Percentiles rank a stretch among this genome's conserved stretches.
These are phyloP conservation scores for Dicorynia guianensis DNA, from an alignment of 306 rosid genomes.

Conservation along the genomic window DNA sequence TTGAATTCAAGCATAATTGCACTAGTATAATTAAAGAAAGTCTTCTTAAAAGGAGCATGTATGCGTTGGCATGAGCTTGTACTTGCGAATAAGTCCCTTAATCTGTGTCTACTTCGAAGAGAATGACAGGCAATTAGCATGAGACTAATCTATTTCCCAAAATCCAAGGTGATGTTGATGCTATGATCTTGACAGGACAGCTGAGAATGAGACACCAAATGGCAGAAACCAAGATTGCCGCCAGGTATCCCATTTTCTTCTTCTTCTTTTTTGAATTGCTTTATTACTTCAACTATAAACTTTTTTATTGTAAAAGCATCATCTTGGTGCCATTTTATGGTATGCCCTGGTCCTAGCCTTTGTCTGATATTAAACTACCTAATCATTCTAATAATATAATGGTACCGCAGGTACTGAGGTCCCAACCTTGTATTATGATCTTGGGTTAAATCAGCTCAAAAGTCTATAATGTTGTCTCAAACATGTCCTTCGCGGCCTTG, in stretches of 20 bases:
- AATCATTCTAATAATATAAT: background rate
- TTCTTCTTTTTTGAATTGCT: conserved; percentile 4
- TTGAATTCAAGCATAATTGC: too few species aligned
- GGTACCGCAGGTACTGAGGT: conserved; percentile 1
- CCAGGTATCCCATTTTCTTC: background rate
- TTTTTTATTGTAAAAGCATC: background rate
- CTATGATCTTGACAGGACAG: conserved; percentile 41
- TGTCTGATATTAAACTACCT: conserved; percentile 11
- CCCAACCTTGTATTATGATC: conserved; percentile 7
- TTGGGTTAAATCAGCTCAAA: conserved; percentile 24
- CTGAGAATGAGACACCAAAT: conserved; percentile 30
- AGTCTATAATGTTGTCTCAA: conserved; percentile 31
- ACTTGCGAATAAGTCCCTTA: background rate
- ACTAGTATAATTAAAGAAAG: background rate
- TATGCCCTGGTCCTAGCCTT: background rate
- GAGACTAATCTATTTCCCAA: conserved; percentile 25
- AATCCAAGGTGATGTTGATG: background rate
- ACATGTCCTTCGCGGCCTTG: conserved; percentile 15
- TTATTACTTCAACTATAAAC: background rate
- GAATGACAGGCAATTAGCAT: conserved; percentile 29
- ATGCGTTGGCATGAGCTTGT: background rate
- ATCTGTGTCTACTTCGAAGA: conserved; percentile 25
- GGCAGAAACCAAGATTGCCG: conserved; percentile 8
- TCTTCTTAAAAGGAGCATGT: background rate
- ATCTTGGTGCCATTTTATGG: background rate